phyloP scores from a whole-genome alignment of 2,329 filamentous ascomycete genomes.

The Cytospora piceae region DNA sequence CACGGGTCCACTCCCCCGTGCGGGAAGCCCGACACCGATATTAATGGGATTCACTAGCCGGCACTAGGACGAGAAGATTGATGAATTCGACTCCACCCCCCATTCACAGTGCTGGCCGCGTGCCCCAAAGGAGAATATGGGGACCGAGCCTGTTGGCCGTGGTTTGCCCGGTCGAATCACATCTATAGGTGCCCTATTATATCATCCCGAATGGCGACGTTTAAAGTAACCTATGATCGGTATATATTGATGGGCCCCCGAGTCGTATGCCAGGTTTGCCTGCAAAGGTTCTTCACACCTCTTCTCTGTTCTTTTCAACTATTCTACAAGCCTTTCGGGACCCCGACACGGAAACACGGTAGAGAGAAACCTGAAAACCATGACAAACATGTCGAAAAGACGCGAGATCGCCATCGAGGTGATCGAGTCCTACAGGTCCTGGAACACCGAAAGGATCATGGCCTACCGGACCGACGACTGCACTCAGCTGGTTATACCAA shows the following conservation, averaged over 20 bases:
- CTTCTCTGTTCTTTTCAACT: not conserved
- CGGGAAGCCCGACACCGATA: not conserved
- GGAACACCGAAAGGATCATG: constrained; percentile 21
- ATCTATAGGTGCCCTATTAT: not conserved
- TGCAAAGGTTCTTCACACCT: not conserved
- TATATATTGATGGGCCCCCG: not conserved
- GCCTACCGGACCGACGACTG: constrained; percentile 21
- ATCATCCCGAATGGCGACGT: not conserved
- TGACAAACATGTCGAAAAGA: constrained; percentile 5
- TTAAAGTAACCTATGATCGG: not conserved
- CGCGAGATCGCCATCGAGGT: constrained; percentile 18
- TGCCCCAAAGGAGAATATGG: not conserved
- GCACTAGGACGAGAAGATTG: not conserved
- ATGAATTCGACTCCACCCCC: not conserved
- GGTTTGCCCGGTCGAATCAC: not conserved
- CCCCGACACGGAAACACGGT: not conserved
- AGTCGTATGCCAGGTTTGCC: not conserved
- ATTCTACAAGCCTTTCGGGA: not conserved
- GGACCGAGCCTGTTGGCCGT: not conserved
- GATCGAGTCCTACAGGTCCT: constrained; percentile 17
- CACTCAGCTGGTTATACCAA: constrained; percentile 9
- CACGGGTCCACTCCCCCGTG: not conserved
- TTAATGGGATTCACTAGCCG: not conserved
- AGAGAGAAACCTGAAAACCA: not conserved
- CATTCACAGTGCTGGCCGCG: not conserved